These are phyloP conservation scores for Suillus paluster DNA, from an alignment of 768 basidiomycete species.

Conservation along the genomic window DNA sequence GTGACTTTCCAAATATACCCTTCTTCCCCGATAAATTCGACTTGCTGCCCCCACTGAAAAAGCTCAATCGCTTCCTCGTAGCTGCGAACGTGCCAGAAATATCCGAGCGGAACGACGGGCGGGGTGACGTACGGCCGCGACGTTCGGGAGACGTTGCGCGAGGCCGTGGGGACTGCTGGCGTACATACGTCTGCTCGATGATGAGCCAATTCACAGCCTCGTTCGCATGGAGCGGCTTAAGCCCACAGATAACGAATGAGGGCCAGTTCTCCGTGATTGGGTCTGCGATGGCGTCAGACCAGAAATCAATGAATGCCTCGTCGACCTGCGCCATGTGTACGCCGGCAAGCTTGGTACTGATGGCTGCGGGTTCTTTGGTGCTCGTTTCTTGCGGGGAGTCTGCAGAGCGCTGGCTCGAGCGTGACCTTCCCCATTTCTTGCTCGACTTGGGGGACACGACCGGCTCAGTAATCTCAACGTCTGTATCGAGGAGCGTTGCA, in stretches of 20 bases:
- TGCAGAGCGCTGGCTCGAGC: conserved; percentile 24
- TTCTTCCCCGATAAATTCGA: conserved; percentile 27
- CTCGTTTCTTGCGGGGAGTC: conserved; percentile 18
- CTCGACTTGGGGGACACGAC: conserved; percentile 37
- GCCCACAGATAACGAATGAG: conserved; percentile 69
- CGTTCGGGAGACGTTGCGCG: conserved; percentile 31
- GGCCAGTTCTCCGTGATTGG: conserved; percentile 70
- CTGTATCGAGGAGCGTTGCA: conserved; percentile 60
- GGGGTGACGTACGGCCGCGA: conserved; percentile 43
- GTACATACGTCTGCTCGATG: conserved; percentile 63
- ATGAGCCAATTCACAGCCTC: conserved; percentile 63
- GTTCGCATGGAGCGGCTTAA: conserved; percentile 44
- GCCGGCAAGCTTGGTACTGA: conserved; percentile 46
- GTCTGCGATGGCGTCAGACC: conserved; percentile 75
- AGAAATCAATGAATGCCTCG: conserved; percentile 84
- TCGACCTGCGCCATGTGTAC: conserved; percentile 60
- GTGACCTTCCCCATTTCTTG: conserved; percentile 36
- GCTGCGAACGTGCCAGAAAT: conserved; percentile 49
- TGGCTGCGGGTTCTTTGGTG: conserved; percentile 16
- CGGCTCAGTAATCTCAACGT: conserved; percentile 60
- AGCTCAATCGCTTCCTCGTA: conserved; percentile 66
- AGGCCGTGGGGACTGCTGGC: conserved; percentile 35
- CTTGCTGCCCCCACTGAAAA: conserved; percentile 46
- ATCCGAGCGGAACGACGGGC: conserved; percentile 50
- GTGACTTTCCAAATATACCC: conserved; percentile 37